These are phyloP conservation scores for Cystofilobasidium bisporidii DNA, from an alignment of 768 basidiomycete genomes.

Conservation along the genomic window DNA sequence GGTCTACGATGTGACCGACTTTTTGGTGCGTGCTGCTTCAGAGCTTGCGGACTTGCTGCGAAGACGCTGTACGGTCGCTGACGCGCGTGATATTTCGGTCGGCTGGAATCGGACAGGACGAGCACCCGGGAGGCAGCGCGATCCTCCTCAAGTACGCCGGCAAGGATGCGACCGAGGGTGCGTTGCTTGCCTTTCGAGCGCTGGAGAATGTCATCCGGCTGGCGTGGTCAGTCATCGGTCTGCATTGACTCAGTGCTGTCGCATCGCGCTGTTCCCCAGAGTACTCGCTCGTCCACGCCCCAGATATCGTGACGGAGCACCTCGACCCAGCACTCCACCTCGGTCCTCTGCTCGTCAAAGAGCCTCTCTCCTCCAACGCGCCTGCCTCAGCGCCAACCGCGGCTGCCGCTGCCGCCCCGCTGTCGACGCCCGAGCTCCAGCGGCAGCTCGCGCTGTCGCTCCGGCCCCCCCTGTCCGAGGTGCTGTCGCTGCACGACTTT, in stretches of 20 bases:
- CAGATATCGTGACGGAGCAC: conserved; percentile 17
- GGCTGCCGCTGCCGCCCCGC: neutral
- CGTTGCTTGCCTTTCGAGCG: too few relatives aligned
- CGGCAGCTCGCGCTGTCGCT: conserved; percentile 1
- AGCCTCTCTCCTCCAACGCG: neutral
- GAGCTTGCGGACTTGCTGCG: too few relatives aligned
- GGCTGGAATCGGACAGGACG: too few relatives aligned
- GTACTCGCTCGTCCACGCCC: conserved; percentile 21
- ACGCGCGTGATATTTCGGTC: neutral
- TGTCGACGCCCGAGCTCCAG: neutral
- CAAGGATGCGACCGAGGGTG: conserved; percentile 20
- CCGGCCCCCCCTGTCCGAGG: conserved; percentile 5
- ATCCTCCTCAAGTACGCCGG: conserved; percentile 19
- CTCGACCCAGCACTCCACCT: conserved; percentile 1
- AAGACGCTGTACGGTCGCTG: too few relatives aligned
- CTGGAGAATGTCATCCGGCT: too few relatives aligned
- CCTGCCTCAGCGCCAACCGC: neutral
- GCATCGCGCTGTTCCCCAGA: neutral
- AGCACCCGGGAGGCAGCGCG: neutral
- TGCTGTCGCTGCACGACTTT: conserved; percentile 6
- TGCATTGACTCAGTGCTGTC: neutral
- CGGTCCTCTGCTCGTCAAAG: conserved; percentile 1
- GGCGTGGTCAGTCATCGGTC: too few relatives aligned
- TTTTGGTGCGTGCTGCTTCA: conserved; percentile 3
- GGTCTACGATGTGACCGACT: conserved; percentile 22